These are phyloP conservation scores for Ensete ventricosum DNA, from an alignment of 176 grass and related monocot genomes.

Conservation along the genomic window DNA sequence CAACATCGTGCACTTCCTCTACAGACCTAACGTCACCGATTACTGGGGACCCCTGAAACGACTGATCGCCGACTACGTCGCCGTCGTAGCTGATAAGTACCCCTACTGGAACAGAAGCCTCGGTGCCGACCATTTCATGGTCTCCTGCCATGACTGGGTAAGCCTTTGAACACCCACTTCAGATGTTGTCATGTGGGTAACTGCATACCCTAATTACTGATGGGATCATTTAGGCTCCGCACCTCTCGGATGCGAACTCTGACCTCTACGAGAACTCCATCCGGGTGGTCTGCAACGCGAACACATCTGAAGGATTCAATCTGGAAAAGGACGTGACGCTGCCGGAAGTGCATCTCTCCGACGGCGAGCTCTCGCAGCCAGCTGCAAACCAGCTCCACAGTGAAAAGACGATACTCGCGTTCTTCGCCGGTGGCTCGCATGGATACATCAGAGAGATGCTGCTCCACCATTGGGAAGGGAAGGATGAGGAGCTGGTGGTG, in stretches of 20 bases:
- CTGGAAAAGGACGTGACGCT: constrained; percentile 70
- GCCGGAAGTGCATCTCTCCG: constrained; percentile 71
- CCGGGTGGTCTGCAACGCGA: constrained; percentile 86
- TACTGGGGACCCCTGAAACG: constrained; percentile 35
- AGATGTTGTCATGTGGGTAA: no score
- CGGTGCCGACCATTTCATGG: constrained; percentile 73
- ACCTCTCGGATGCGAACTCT: constrained; percentile 31
- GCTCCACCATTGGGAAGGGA: constrained; percentile 45
- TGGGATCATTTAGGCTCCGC: constrained; percentile 35
- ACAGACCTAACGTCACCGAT: constrained; percentile 30
- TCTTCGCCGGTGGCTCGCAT: constrained; percentile 68
- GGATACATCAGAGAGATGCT: constrained; percentile 45
- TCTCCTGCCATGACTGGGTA: constrained; percentile 85
- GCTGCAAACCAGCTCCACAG: not conserved
- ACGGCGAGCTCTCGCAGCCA: constrained; percentile 46
- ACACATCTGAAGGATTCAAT: constrained; percentile 66
- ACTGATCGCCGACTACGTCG: constrained; percentile 49
- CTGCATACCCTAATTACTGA: no score
- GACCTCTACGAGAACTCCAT: constrained; percentile 59
- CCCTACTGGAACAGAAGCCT: constrained; percentile 74
- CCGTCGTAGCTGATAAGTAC: constrained; percentile 43
- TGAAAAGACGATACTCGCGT: constrained; percentile 52
- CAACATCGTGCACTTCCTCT: constrained; percentile 58
- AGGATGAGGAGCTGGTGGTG: constrained; percentile 42
- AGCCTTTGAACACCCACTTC: no score